Evolutionary conservation across 257 asterid species (phyloP), one percentile per base, ranked within the genome.

Genomic region (Salvia splendens): DNA sequence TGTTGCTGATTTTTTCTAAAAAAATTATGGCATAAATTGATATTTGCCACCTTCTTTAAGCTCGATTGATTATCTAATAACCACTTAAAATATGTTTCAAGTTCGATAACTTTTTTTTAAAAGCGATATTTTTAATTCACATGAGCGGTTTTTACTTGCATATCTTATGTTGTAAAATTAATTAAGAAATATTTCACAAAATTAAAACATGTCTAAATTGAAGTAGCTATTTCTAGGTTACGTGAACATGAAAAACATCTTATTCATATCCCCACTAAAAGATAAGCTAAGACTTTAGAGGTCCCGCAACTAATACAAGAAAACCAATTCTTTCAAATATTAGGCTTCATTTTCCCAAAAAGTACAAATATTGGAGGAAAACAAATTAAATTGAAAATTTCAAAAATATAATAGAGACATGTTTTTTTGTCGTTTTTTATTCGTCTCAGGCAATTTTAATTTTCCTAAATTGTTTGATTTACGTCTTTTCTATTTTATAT

Each of bases 241-340:
- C 61, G 61, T 69, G 47, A 24, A 16, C 48, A 69, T 15, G 48
- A 46, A 50, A 46, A 47, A 47, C 52, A 50, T 36, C 12, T 61
- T 38, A 40, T 43, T 36, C 32, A 14, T 35, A 47, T 48, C 6
- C 4, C 4, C 40, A 58, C 52, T 47, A 36, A 45, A 45, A 58
- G 66, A 45, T 69, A 57, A 36, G 68, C 51, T 15, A 49, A 9
- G 67, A 69, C 68, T 59, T 69, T 57, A 35, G 59, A 24, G 14
- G 61, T 20, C 49, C 11, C 55, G 30, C 61, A 28, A 40, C 64
- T 45, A 58, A 0, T 57, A 30, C 46, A 15, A 2, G 48, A 67
- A 56, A 48, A 48, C 2, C 1, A 38, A 9, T 40, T 12, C n/a
- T 5, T 52, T 54, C 38, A 65, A 16, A 17, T 11, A 33, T 40